These are phyloP conservation scores for Solanum megistacrolobum DNA, from an alignment of 257 asterid genomes.

Conservation along the genomic window DNA sequence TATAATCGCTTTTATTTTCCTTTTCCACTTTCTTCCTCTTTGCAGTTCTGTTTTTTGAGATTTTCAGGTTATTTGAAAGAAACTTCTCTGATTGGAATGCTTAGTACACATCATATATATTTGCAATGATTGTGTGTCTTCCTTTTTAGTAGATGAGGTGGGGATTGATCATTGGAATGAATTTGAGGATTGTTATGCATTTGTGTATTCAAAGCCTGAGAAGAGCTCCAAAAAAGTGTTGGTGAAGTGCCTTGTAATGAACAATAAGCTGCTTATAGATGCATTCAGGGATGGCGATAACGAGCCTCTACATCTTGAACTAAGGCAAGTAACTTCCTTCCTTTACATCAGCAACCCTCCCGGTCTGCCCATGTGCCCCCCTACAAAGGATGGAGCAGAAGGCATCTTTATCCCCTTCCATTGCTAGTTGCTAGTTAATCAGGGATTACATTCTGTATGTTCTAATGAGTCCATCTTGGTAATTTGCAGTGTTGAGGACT, in stretches of 20 bases:
- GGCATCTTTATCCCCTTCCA: not conserved
- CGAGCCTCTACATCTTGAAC: slow-evolving; percentile 45
- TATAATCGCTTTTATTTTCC: not conserved
- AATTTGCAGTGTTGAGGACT: slow-evolving; percentile 40
- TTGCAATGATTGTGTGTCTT: not conserved
- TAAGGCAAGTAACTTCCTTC: slow-evolving; percentile 27
- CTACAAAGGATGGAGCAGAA: not conserved
- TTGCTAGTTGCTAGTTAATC: not conserved
- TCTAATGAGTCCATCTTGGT: not conserved
- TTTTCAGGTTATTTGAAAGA: not conserved
- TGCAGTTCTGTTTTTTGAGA: not conserved
- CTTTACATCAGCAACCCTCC: not conserved
- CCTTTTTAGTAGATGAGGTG: slow-evolving; percentile 52
- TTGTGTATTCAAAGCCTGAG: slow-evolving; percentile 54
- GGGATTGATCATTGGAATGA: slow-evolving; percentile 67
- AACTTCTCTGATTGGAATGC: not conserved
- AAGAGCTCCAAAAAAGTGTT: slow-evolving; percentile 50
- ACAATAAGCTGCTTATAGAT: slow-evolving; percentile 54
- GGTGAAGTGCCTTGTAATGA: slow-evolving; percentile 65
- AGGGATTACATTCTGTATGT: not conserved
- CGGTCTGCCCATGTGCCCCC: not conserved
- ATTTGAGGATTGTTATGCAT: slow-evolving; percentile 51
- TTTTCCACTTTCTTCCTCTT: not conserved
- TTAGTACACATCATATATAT: not conserved
- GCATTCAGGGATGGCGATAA: slow-evolving; percentile 57